phyloP scores from a whole-genome alignment of 1,284 basidiomycete species.

The Leccinum subrobustum region DNA sequence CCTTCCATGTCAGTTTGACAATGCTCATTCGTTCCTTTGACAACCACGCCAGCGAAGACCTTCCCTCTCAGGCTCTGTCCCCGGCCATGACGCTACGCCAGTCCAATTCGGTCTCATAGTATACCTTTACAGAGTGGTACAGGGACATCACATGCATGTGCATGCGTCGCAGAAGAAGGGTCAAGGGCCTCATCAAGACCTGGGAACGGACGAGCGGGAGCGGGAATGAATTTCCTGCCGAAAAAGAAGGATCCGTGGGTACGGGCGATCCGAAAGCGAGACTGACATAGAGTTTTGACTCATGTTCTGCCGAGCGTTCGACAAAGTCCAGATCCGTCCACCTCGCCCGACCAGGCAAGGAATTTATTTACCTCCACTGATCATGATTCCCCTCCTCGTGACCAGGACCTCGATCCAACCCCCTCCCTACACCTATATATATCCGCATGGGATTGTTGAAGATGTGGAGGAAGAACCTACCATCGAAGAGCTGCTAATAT shows the following conservation, averaged over 20 bases:
- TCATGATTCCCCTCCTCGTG: too few relatives aligned
- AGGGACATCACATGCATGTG: conserved; percentile 31
- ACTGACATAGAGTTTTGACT: not conserved
- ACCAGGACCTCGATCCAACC: too few relatives aligned
- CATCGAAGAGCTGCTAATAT: too few relatives aligned
- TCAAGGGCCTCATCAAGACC: conserved; percentile 26
- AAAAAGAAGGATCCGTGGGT: conserved; percentile 17
- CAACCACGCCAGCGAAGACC: not conserved
- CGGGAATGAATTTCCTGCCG: conserved; percentile 25
- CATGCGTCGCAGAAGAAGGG: conserved; percentile 26
- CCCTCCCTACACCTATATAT: too few relatives aligned
- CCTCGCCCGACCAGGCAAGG: too few relatives aligned
- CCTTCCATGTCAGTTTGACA: conserved; percentile 27
- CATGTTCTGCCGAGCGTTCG: not conserved
- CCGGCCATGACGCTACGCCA: conserved; percentile 20
- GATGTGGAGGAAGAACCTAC: too few relatives aligned
- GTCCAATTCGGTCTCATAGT: conserved; percentile 16
- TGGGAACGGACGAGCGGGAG: conserved; percentile 29
- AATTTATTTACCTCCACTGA: too few relatives aligned
- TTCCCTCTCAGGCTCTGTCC: conserved; percentile 9
- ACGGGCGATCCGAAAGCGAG: conserved; percentile 7
- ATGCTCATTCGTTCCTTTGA: conserved; percentile 11
- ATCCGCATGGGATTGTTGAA: too few relatives aligned
- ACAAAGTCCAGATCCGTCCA: not conserved
- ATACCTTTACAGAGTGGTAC: conserved; percentile 25